A percentile compares a stretch with the other conserved stretches of the same genome.
Conservation (phyloP, 345 rosid genomes). For the Populus davidiana region DNA sequence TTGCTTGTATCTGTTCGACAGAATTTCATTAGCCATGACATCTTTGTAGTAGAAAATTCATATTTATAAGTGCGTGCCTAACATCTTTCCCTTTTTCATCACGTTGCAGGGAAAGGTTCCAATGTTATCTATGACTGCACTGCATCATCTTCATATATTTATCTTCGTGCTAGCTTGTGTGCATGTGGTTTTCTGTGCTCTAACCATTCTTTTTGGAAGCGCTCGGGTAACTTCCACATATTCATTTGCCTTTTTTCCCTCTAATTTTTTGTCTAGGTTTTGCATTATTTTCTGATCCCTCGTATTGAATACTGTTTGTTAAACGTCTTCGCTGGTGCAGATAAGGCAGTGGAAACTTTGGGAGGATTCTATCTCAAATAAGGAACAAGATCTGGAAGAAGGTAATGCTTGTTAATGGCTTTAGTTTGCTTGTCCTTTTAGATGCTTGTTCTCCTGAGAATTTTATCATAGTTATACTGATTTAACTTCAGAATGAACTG, state of each 20-base stretch:
- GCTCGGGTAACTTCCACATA: constrained; percentile 20
- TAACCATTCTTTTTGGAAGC: constrained; percentile 30
- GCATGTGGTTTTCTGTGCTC: constrained; percentile 28
- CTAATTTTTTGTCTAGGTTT: not conserved
- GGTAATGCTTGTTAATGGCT: constrained; percentile 34
- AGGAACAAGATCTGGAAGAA: constrained; percentile 33
- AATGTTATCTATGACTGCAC: constrained; percentile 24
- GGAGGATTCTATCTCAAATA: constrained; percentile 23
- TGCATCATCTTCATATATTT: constrained; percentile 34
- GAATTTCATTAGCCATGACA: not conserved
- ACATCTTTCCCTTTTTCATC: not conserved
- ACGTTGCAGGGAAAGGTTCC: constrained; percentile 30
- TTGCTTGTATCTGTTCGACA: not conserved
- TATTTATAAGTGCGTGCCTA: not conserved
- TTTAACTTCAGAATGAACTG: not conserved
- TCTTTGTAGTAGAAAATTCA: not conserved
- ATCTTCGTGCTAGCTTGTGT: constrained; percentile 35
- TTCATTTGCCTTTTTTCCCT: not conserved
- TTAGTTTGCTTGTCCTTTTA: not conserved
- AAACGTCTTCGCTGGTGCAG: not conserved
- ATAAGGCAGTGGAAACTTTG: constrained; percentile 34
- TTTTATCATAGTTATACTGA: not conserved
- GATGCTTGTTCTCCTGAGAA: not conserved
- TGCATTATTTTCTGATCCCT: not conserved
- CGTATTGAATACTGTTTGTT: not conserved